Evolutionary conservation across 129 eudicot species (phyloP), one percentile per base, ranked within the genome.

Genomic region (Glebionis coronaria): DNA sequence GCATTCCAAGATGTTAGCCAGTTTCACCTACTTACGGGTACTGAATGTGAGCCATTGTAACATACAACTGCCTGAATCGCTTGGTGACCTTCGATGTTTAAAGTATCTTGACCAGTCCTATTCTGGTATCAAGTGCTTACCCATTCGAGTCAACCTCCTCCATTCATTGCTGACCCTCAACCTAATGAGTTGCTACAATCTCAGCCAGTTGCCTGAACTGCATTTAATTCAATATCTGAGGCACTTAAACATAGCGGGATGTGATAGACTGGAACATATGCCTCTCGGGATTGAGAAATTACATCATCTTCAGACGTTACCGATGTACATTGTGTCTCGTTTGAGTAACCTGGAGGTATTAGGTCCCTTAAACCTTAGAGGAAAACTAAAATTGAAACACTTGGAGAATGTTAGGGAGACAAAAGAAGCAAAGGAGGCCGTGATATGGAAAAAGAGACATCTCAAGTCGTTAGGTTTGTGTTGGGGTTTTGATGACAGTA

Each of bases 51-150:
- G 82, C 67, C 63, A 67, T 13, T 58, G 78, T n/a, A 47, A 61
- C 45, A 68, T 61, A 56, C 58, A 58, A n/a, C 29, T 71, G 7
- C 78, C 73, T 45, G 61, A 66, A 45, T 67, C 78, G 4, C 20
- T 78, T 12, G 59, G 74, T 72, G 70, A 23, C n/a, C 28, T 72
- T 6, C 56, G 35, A 40, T 60, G 69, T 59, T 67, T 78, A 65
- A 78, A 58, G 60, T 67, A 71, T 50, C 55, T 78, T 51, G 82
- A 78, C 77, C 74, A 72, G 11, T 72, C 78, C 14, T 51, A 78
- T 16, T 72, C 78, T 31, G 51, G 44, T 40, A 61, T 78, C 57
- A 18, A 72, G 50, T 16, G 67, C 44, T 31, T 78, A 59, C 82
- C 82, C 12, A 45, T 50, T 49, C 38, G 66, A 25, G 52, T 78